A percentile compares a stretch with the other conserved stretches of the same genome.
Conservation (phyloP, 108 stramenopile genomes). For the Seminavis robusta region DNA sequence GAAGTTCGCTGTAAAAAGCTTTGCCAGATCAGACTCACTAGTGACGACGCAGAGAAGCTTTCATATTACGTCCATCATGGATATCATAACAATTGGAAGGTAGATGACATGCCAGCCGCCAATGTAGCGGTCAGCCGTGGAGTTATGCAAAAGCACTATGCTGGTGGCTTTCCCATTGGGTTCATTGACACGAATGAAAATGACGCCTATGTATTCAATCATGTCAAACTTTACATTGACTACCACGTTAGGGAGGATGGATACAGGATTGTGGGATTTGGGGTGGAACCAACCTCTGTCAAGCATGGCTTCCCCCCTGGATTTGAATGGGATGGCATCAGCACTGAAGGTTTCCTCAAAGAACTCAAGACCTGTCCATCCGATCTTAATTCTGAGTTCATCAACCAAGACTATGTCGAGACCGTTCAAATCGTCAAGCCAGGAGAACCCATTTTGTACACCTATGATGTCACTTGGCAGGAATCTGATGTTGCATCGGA, state of each 20-base stretch:
- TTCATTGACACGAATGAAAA: slow-evolving; percentile 33
- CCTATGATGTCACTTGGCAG: slow-evolving; percentile 85
- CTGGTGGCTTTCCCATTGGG: slow-evolving; percentile 42
- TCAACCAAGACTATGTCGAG: not conserved
- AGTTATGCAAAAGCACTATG: not conserved
- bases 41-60: not conserved
- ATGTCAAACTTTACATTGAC: slow-evolving; percentile 64
- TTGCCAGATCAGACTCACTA: slow-evolving; percentile 9
- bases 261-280: slow-evolving; percentile 78
- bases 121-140: not conserved
- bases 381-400: not conserved
- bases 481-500: slow-evolving; percentile 67
- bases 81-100: no score
- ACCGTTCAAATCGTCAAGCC: not conserved
- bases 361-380: no score
- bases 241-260: slow-evolving; percentile 76
- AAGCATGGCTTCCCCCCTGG: slow-evolving; percentile 38
- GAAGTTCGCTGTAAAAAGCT: slow-evolving; percentile 31
- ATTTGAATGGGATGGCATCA: not conserved
- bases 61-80: no score
- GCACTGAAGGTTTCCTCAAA: slow-evolving; percentile 8
- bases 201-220: slow-evolving; percentile 77
- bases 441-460: slow-evolving; percentile 25
- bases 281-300: slow-evolving; percentile 65
- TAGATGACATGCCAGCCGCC: no score